Evolutionary conservation across 2,329 filamentous ascomycete genomes (phyloP).

Genomic region (Ophiostoma perfectum): DNA sequence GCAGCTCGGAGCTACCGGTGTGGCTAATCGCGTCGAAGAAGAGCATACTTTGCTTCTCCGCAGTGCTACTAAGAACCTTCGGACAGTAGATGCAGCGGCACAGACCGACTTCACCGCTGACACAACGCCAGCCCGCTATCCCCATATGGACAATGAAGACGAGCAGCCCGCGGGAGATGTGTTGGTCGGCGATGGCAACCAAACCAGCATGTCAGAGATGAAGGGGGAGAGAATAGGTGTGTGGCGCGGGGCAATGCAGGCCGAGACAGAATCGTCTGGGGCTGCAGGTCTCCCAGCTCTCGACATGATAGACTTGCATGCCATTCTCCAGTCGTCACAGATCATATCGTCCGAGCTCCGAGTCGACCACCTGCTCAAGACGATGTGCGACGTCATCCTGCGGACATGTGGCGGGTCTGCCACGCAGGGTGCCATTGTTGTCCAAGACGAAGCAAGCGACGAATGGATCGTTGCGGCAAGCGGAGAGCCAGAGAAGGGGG

Average conservation of each 20-base stretch:
- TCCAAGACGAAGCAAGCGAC: constrained; percentile 57
- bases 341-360: constrained; percentile 73
- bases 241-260: constrained; percentile 58
- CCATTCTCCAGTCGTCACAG: constrained; percentile 72
- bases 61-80: constrained; percentile 53
- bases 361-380: constrained; percentile 69
- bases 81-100: constrained; percentile 57
- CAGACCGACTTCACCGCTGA: constrained; percentile 64
- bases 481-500: constrained; percentile 64
- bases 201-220: constrained; percentile 42
- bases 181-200: constrained; percentile 34
- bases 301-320: constrained; percentile 77
- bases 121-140: constrained; percentile 48
- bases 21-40: constrained; percentile 61
- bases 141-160: constrained; percentile 39
- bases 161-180: constrained; percentile 41
- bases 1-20: constrained; percentile 62
- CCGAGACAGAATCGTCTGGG: constrained; percentile 39
- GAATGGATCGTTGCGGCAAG: constrained; percentile 69
- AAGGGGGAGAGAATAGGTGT: constrained; percentile 56
- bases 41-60: constrained; percentile 64
- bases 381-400: constrained; percentile 75
- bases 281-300: constrained; percentile 63
- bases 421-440: constrained; percentile 66
- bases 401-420: constrained; percentile 68